Conservation (phyloP, 2,329 filamentous ascomycete species). For the Paraphoma sp. region DNA sequence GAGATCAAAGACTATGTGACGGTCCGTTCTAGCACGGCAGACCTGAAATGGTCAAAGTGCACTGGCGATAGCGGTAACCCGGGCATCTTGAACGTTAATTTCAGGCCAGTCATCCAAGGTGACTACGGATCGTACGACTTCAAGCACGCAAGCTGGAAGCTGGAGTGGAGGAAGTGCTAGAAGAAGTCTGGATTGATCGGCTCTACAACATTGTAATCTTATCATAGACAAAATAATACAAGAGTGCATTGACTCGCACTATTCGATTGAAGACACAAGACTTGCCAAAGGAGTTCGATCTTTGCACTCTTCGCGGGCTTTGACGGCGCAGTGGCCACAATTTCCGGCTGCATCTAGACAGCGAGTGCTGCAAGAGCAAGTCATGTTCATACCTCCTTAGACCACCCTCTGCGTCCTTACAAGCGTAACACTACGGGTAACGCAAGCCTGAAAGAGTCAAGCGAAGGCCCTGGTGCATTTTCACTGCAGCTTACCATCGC, state of each 20-base stretch:
- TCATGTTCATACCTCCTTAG: too few species aligned
- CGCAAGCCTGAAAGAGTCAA: too few species aligned
- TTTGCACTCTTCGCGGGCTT: too few species aligned
- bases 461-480: too few species aligned
- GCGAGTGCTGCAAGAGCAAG: too few species aligned
- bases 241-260: neutral
- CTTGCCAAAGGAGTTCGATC: too few species aligned
- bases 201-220: neutral
- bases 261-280: too few species aligned
- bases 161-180: constrained; percentile 38
- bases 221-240: neutral
- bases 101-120: constrained; percentile 35
- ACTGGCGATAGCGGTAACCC: constrained; percentile 32
- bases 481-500: too few species aligned
- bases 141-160: constrained; percentile 34
- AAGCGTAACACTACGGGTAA: too few species aligned
- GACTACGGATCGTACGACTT: constrained; percentile 35
- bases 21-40: constrained; percentile 25
- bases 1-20: constrained; percentile 37
- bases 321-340: too few species aligned
- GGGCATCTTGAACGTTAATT: constrained; percentile 42
- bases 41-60: constrained; percentile 40
- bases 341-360: too few species aligned
- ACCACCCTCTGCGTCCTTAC: too few species aligned
- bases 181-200: neutral